Evolutionary conservation across 192 early-diverging fungal genomes (phyloP), one percentile per base, ranked within the genome.

Genomic region (Backusella luteola): DNA sequence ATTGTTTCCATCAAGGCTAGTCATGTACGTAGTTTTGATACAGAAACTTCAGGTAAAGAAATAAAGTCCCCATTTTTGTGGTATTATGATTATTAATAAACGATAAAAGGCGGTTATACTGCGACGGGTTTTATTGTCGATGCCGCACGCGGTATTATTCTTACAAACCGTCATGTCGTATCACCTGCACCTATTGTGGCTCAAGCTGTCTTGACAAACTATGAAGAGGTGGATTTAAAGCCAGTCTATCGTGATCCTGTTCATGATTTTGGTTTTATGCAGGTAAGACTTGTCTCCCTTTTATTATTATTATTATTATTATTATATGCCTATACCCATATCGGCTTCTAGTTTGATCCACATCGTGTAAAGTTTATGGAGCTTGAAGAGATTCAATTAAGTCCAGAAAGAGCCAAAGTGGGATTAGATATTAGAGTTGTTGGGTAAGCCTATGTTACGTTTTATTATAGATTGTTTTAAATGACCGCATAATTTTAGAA

Each of bases 251-350:
- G 93, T 69, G 93, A 95, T 73, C 93, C 93, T 0, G 87, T 95
- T 66, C 93, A 95, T 78, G 94, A 95, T 84, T 95, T 94, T 91
- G 93, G 93, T 7, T 93, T 95, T 74, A 83, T 94, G 75, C 84
- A 66, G 73, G 78, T 74, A 75, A 52, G 19, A 4, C 1, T 14
- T 11, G 19, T n/a, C 6, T 7, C 46, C 15, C 19, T 6, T 7
- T n/a, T 49, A 1, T 44, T 42, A 1, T 44, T 14, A 14, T 42
- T 44, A 14, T 44, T 44, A 14, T 44, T 44, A 14, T 44, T 44
- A 4, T 17, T 59, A 21, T 69, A 7, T 49, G 15, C 42, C 19
- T 17, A 44, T 44, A 14, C 15, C 12, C 3, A 15, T 44, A 15
- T 14, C 15, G 12, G 42, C 1, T 39, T 39, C 11, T 67, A 88